A percentile compares a stretch with the other conserved stretches of the same genome.
Conservation (phyloP, 305 asterid genomes). For the Fraxinus sp. region DNA sequence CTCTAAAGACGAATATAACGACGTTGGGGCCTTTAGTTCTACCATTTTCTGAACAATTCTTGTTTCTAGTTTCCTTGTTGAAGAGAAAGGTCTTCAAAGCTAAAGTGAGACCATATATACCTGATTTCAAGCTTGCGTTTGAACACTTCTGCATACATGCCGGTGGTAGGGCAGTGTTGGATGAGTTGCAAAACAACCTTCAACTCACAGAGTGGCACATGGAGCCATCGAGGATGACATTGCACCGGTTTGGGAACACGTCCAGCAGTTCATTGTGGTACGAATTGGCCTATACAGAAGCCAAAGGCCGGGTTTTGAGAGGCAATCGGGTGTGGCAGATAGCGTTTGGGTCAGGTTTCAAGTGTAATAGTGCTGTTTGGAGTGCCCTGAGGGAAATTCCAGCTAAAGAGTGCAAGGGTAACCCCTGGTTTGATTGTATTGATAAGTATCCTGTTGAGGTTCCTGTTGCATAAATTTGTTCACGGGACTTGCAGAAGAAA, state of each 20-base stretch:
- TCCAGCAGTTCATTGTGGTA: constrained; percentile 40
- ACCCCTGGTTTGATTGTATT: constrained; percentile 31
- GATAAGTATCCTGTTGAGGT: constrained; percentile 24
- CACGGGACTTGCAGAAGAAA: background rate
- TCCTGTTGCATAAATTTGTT: background rate
- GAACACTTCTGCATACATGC: constrained; percentile 31
- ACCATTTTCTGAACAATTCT: constrained; percentile 36
- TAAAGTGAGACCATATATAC: constrained; percentile 29
- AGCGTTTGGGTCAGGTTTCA: constrained; percentile 41
- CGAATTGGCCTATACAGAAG: constrained; percentile 35
- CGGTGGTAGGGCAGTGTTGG: constrained; percentile 14
- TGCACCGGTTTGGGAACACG: constrained; percentile 34
- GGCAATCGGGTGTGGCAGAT: constrained; percentile 45
- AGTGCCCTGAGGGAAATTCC: constrained; percentile 33
- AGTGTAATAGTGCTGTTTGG: constrained; percentile 36
- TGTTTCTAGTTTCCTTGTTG: constrained; percentile 17
- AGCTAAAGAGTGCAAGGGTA: background rate
- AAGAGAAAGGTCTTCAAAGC: constrained; percentile 23
- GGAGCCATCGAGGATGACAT: constrained; percentile 44
- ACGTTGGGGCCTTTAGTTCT: constrained; percentile 36
- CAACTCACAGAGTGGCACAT: constrained; percentile 15
- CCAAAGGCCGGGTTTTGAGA: constrained; percentile 30
- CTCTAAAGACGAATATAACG: constrained; percentile 18
- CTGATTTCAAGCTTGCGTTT: constrained; percentile 45
- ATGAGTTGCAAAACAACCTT: constrained; percentile 16